Conservation (phyloP, 495 filamentous ascomycete genomes). For the Daldinia decipiens region DNA sequence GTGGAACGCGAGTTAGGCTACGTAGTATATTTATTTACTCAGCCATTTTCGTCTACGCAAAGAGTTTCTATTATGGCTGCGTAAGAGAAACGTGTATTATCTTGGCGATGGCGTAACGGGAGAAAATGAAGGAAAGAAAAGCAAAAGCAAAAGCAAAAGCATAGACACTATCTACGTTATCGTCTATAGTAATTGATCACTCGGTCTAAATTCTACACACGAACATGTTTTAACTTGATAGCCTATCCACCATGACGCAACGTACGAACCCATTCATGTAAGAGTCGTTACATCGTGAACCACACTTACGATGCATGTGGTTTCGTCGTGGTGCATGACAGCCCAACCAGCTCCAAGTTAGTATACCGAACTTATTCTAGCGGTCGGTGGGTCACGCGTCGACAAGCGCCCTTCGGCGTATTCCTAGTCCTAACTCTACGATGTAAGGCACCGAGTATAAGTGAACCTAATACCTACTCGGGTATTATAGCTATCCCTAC, state of each 20-base stretch:
- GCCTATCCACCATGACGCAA: constrained; percentile 22
- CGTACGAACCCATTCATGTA: constrained; percentile 17
- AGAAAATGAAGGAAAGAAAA: neutral
- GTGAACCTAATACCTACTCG: constrained; percentile 9
- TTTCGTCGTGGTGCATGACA: constrained; percentile 33
- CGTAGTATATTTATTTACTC: constrained; percentile 15
- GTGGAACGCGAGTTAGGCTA: constrained; percentile 32
- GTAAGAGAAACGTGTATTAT: constrained; percentile 16
- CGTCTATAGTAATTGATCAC: constrained; percentile 16
- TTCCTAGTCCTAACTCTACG: constrained; percentile 15
- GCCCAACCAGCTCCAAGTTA: constrained; percentile 38
- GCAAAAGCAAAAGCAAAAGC: constrained; percentile 11
- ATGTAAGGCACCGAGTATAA: constrained; percentile 29
- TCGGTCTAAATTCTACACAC: neutral
- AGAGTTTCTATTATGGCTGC: constrained; percentile 10
- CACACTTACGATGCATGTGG: constrained; percentile 30
- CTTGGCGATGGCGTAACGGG: constrained; percentile 2
- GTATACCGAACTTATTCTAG: constrained; percentile 29
- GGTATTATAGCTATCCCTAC: neutral
- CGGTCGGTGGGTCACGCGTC: constrained; percentile 29
- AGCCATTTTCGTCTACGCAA: constrained; percentile 12
- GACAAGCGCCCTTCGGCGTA: constrained; percentile 31
- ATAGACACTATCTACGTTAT: constrained; percentile 2
- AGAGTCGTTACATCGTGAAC: constrained; percentile 40
- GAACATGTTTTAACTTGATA: constrained; percentile 2